Evolutionary conservation across 108 stramenopile species (phyloP).

Genomic region (Cyclotella sp.): DNA sequence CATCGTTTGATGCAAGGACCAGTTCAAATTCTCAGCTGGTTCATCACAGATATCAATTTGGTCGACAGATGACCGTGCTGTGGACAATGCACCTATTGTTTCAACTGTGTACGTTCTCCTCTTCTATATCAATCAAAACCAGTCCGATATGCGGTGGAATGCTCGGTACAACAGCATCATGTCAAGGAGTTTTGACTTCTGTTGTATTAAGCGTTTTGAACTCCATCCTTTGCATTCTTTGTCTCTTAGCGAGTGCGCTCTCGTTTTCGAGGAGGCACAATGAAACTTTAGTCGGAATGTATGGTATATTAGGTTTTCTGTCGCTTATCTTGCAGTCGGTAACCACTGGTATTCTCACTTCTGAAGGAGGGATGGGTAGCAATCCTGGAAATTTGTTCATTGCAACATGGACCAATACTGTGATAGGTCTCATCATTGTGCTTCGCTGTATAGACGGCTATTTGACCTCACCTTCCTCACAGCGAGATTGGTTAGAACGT

Average conservation of each 20-base stretch:
- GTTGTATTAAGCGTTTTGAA: constrained; percentile 1
- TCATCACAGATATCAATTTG: not conserved
- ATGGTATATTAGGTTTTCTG: not conserved
- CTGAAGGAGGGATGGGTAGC: not conserved
- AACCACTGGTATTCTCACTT: not conserved
- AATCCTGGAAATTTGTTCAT: constrained; percentile 20
- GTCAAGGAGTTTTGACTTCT: not conserved
- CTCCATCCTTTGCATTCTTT: not conserved
- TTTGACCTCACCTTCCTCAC: not conserved
- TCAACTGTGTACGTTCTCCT: not conserved
- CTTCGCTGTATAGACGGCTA: constrained; percentile 2
- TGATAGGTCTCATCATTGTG: not conserved
- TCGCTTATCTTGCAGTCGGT: constrained; percentile 2
- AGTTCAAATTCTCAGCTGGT: not conserved
- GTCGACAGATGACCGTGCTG: not conserved
- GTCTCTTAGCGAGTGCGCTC: not conserved
- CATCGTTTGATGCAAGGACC: not conserved
- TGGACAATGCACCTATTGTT: constrained; percentile 11
- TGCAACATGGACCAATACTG: not conserved
- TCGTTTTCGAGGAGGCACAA: not conserved
- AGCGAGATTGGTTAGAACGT: not conserved
- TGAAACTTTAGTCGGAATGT: not conserved
- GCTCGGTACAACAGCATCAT: not conserved
- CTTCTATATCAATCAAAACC: not conserved
- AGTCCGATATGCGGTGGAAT: constrained; percentile 10